phyloP scores from a whole-genome alignment of 2,329 filamentous ascomycete species.

The Meredithiella fracta region DNA sequence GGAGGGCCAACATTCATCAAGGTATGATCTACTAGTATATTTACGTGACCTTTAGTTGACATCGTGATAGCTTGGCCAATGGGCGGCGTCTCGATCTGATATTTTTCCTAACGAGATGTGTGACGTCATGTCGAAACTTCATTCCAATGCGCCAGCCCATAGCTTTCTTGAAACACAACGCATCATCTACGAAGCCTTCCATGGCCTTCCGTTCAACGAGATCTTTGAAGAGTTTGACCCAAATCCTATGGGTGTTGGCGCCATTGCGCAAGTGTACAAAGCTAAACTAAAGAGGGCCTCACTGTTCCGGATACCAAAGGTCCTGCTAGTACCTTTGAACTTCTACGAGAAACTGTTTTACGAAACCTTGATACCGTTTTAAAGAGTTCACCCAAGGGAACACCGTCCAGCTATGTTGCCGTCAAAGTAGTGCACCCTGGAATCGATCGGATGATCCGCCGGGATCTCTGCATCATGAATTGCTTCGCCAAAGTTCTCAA shows the following conservation, averaged over 20 bases:
- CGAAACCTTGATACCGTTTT: slow-evolving; percentile 73
- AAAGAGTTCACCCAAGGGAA: slow-evolving; percentile 69
- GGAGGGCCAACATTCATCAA: slow-evolving; percentile 93
- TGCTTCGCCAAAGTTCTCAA: slow-evolving; percentile 81
- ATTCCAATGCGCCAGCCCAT: slow-evolving; percentile 88
- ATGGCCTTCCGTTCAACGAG: slow-evolving; percentile 62
- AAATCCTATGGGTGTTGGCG: slow-evolving; percentile 76
- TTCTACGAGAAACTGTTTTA: slow-evolving; percentile 32
- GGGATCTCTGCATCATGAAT: slow-evolving; percentile 83
- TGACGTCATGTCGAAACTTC: slow-evolving; percentile 79
- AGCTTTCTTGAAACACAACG: slow-evolving; percentile 62
- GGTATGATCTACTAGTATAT: slow-evolving; percentile 29
- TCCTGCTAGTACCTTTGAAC: slow-evolving; percentile 14
- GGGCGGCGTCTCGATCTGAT: slow-evolving; percentile 89
- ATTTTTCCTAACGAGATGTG: slow-evolving; percentile 93
- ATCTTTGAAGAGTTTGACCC: slow-evolving; percentile 96
- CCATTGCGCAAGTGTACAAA: slow-evolving; percentile 95
- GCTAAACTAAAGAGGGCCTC: slow-evolving; percentile 75
- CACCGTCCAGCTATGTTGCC: slow-evolving; percentile 84
- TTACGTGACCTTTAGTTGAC: background rate
- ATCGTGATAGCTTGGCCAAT: slow-evolving; percentile 63
- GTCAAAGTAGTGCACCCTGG: slow-evolving; percentile 90
- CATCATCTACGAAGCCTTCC: slow-evolving; percentile 69
- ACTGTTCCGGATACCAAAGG: slow-evolving; percentile 23
- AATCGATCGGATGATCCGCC: slow-evolving; percentile 76